Evolutionary conservation across 371 early-diverging fungal genomes (phyloP).

Genomic region (Saksenaea vasiformis): DNA sequence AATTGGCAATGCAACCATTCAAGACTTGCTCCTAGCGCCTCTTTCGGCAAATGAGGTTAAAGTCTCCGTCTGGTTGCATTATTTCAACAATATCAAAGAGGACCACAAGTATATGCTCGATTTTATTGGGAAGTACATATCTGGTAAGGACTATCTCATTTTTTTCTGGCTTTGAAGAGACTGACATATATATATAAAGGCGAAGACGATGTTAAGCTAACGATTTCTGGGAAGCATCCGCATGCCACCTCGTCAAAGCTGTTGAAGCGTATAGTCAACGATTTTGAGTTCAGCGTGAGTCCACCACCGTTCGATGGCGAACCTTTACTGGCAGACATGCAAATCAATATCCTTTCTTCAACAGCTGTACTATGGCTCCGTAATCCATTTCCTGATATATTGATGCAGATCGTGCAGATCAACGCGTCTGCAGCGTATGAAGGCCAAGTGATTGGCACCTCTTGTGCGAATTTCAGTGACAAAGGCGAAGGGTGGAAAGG

Average conservation of each 20-base stretch:
- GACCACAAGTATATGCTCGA: slow-evolving; percentile 22
- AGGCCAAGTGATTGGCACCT: slow-evolving; percentile 31
- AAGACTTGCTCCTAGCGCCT: slow-evolving; percentile 25
- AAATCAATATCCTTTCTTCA: slow-evolving; percentile 47
- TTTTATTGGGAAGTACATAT: slow-evolving; percentile 42
- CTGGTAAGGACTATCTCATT: slow-evolving; percentile 15
- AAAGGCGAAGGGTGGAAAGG: slow-evolving; percentile 26
- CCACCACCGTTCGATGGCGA: slow-evolving; percentile 35
- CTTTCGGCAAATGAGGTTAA: slow-evolving; percentile 21
- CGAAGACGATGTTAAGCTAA: slow-evolving; percentile 26
- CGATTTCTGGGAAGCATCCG: slow-evolving; percentile 44
- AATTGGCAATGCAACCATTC: slow-evolving; percentile 41
- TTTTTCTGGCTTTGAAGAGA: slow-evolving; percentile 10
- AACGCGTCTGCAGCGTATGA: slow-evolving; percentile 42
- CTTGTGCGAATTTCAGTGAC: slow-evolving; percentile 40
- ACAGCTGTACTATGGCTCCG: slow-evolving; percentile 40
- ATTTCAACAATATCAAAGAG: not conserved
- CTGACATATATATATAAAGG: slow-evolving; percentile 1
- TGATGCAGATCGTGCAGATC: slow-evolving; percentile 35
- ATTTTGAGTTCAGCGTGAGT: slow-evolving; percentile 30
- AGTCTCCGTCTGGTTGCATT: slow-evolving; percentile 21
- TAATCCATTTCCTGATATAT: slow-evolving; percentile 41
- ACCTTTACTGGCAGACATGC: slow-evolving; percentile 38
- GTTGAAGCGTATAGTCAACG: slow-evolving; percentile 24
- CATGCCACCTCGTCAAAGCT: slow-evolving; percentile 31